Conservation (phyloP, 2,329 filamentous ascomycete genomes). For the Hirsutella rhossiliensis region DNA sequence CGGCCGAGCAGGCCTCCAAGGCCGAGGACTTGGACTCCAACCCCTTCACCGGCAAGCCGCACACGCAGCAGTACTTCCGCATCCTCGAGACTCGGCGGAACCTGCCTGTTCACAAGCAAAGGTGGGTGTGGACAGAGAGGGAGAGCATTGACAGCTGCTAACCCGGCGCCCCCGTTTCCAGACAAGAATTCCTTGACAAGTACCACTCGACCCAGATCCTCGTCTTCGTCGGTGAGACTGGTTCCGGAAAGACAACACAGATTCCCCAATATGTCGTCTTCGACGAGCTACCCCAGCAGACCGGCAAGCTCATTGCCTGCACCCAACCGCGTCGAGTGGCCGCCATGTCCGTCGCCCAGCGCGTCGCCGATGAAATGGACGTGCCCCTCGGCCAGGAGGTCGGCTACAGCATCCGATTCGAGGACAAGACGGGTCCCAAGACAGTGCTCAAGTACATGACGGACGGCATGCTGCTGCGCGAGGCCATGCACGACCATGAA, state of each 20-base stretch:
- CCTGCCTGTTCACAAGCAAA: constrained; percentile 84
- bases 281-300: constrained; percentile 83
- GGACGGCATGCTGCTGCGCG: constrained; percentile 92
- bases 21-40: constrained; percentile 76
- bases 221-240: constrained; percentile 97
- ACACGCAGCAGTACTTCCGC: constrained; percentile 77
- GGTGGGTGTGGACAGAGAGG: constrained; percentile 34
- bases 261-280: constrained; percentile 97
- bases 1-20: constrained; percentile 56
- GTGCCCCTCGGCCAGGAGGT: constrained; percentile 88
- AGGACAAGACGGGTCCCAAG: constrained; percentile 79
- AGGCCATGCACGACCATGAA: constrained; percentile 92
- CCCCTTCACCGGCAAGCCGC: constrained; percentile 67
- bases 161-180: constrained; percentile 16
- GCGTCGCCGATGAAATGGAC: constrained; percentile 95
- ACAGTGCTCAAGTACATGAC: constrained; percentile 99
- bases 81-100: constrained; percentile 77
- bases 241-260: constrained; percentile 98
- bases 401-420: constrained; percentile 97
- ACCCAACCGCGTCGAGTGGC: constrained; percentile 96
- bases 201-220: constrained; percentile 94
- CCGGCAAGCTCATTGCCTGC: constrained; percentile 86
- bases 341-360: constrained; percentile 96
- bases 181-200: constrained; percentile 83
- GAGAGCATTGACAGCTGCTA: neutral